Conservation (phyloP, 2,329 filamentous ascomycete genomes). For the Waltergamsia citrina region DNA sequence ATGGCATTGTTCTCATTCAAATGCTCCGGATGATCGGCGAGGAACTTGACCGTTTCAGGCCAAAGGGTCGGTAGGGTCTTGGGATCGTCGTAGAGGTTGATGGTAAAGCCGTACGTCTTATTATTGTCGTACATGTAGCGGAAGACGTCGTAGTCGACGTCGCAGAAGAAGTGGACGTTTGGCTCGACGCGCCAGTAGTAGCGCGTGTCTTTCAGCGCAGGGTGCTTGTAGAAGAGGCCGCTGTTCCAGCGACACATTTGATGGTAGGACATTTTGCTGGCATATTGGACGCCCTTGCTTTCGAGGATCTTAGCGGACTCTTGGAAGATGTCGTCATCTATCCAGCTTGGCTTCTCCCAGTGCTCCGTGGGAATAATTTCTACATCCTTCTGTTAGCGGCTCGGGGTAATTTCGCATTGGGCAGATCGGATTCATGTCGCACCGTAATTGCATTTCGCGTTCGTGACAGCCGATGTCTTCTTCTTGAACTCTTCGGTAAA, state of each 20-base stretch:
- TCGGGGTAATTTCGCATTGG: too few species aligned
- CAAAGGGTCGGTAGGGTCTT: conserved; percentile 79
- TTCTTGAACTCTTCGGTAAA: conserved; percentile 91
- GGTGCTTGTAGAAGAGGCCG: conserved; percentile 95
- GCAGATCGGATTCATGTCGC: too few species aligned
- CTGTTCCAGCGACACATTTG: conserved; percentile 99
- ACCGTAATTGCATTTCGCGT: conserved; percentile 83
- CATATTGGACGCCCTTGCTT: conserved; percentile 85
- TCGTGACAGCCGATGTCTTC: conserved; percentile 71
- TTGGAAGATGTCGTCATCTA: conserved; percentile 75
- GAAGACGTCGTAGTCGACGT: conserved; percentile 97
- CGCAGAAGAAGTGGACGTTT: conserved; percentile 98
- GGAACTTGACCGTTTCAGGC: conserved; percentile 91
- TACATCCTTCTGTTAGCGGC: conserved; percentile 21
- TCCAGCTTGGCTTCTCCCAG: conserved; percentile 88
- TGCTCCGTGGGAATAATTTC: conserved; percentile 90
- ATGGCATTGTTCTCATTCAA: conserved; percentile 77
- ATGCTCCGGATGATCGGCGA: conserved; percentile 75
- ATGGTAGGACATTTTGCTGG: conserved; percentile 82
- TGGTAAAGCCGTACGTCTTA: conserved; percentile 98
- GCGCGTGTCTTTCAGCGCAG: conserved; percentile 68
- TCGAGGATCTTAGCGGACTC: conserved; percentile 78
- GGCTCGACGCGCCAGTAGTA: conserved; percentile 99
- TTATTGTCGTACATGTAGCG: conserved; percentile 97
- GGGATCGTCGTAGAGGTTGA: conserved; percentile 90